These are phyloP conservation scores for Acmispon strigosus DNA, from an alignment of 306 rosid genomes.

Conservation along the genomic window DNA sequence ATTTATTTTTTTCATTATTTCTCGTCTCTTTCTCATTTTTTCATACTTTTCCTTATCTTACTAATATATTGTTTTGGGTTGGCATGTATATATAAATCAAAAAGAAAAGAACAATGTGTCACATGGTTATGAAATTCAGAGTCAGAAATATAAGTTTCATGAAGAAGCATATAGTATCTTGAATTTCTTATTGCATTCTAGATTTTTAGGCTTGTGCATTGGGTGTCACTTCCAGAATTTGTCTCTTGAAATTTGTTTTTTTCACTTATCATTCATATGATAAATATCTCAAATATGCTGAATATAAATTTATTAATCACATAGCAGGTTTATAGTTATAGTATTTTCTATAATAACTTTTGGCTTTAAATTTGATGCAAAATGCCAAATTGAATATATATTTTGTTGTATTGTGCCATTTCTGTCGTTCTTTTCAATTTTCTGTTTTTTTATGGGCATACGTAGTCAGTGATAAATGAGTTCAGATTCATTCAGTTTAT, in stretches of 20 bases:
- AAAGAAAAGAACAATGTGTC: background rate
- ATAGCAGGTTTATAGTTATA: background rate
- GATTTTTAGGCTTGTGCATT: background rate
- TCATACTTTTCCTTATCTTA: no score
- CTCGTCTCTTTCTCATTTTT: background rate
- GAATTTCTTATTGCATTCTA: constrained; percentile 6
- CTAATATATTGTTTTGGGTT: background rate
- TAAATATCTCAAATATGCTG: background rate
- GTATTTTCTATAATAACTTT: background rate
- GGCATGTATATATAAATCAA: background rate
- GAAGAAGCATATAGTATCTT: background rate
- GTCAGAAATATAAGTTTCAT: background rate
- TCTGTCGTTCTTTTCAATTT: background rate
- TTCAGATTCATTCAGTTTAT: background rate
- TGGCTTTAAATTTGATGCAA: background rate
- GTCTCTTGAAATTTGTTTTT: constrained; percentile 5
- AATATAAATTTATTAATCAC: background rate
- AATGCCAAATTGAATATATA: background rate
- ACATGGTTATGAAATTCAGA: background rate
- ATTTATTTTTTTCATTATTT: constrained; percentile 11
- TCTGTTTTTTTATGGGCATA: constrained; percentile 2
- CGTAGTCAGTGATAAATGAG: background rate
- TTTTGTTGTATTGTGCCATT: background rate
- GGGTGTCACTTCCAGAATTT: background rate
- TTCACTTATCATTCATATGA: background rate